Base-by-base conservation (phyloP, 352 stramenopile species). In the Globisporangium takayamanum region DNA sequence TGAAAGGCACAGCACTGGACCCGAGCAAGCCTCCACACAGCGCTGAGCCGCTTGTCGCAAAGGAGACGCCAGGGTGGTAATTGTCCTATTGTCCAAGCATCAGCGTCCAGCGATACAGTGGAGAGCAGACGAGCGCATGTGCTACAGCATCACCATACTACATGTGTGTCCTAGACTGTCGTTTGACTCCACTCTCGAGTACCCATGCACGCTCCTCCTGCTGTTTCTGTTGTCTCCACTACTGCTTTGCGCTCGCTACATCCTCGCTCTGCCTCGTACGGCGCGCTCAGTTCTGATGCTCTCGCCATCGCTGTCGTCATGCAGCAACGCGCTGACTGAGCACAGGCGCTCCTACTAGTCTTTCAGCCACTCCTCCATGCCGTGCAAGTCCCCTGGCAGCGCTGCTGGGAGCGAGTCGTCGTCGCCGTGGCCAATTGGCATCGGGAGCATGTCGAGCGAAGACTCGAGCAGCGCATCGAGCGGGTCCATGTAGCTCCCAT, bases 281-380 rank as follows among this genome's bases (percentile, higher is more conserved):
- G 28, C 28, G 5, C 33, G 33, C 41, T 46, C 41, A 18, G 41
- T 33, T 50, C 7, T 8, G n/a, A 50, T n/a, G 18, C 46, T 16
- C 46, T 50, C 20, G 46, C 46, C 2, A 3, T 18, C 46, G 28
- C 16, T 48, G 6, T 25, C 44, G 44, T 15, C 44, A 12, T 48
- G 16, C 8, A 11, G 0, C 12, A 5, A n/a, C 20, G 45, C 20
- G 45, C 33, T 39, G 10, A 10, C 33, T 14, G 33, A 39, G 5
- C 33, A 12, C 33, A 16, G 25, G 25, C 11, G 22, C 26, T 33
- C 8, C 7, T 39, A 45, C 63, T 84, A 88, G 71, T 89, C 81
- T 60, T 89, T 84, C 18, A 89, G 63, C 79, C 78, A 89, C 45
- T 88, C 83, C 52, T 92, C 77, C 77, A 90, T 88, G 28, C 80